These are phyloP conservation scores for Chrysanthemum lavandulifolium DNA, from an alignment of 129 eudicot species.

Conservation along the genomic window DNA sequence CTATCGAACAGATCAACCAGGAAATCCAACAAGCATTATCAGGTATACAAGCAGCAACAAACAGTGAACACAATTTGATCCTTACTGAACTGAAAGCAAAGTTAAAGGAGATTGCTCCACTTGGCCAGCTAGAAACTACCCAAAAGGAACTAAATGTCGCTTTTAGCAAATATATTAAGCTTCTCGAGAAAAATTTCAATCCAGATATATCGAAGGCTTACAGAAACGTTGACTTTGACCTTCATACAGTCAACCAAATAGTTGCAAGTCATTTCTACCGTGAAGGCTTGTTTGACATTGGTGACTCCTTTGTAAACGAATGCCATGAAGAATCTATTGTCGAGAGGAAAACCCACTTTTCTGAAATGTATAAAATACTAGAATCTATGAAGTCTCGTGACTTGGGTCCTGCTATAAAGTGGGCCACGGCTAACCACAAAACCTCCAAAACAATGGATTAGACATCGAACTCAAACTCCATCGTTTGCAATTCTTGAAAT, in stretches of 20 bases:
- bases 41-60: constrained; percentile 45
- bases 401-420: constrained; percentile 70
- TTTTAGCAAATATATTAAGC: constrained; percentile 70
- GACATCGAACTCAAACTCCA: constrained; percentile 74
- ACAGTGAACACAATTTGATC: constrained; percentile 40
- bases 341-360: constrained; percentile 51
- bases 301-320: constrained; percentile 67
- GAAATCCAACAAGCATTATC: constrained; percentile 69
- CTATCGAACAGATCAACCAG: constrained; percentile 56
- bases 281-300: constrained; percentile 69
- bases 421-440: constrained; percentile 61
- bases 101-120: constrained; percentile 65
- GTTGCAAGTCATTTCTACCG: constrained; percentile 78
- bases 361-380: constrained; percentile 69
- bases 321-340: constrained; percentile 45
- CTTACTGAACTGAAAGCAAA: constrained; percentile 60
- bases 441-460: constrained; percentile 58
- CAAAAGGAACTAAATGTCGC: constrained; percentile 83
- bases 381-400: constrained; percentile 68
- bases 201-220: constrained; percentile 84
- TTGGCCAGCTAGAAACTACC: constrained; percentile 57
- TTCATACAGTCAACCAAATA: constrained; percentile 64
- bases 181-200: constrained; percentile 70
- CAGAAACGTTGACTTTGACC: constrained; percentile 63
- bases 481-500: constrained; percentile 67